Evolutionary conservation across 768 basidiomycete genomes (phyloP).

Genomic region (Piloderma croceum): DNA sequence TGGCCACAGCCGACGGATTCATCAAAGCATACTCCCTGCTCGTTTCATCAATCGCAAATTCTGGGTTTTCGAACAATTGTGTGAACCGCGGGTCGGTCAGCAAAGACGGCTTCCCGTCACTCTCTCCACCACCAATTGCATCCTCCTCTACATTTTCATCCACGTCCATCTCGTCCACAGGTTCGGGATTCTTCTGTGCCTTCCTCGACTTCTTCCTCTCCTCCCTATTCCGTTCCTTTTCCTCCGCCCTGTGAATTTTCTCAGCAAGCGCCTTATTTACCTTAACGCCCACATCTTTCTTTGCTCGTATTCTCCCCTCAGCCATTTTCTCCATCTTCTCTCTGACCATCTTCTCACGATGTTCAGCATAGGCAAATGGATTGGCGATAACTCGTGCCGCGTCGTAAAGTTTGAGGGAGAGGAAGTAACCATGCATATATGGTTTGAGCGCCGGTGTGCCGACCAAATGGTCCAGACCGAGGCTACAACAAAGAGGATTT

Average conservation of each 20-base stretch:
- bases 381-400: slow-evolving; percentile 94
- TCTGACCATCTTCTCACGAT: slow-evolving; percentile 81
- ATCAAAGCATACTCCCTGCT: slow-evolving; percentile 87
- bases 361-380: slow-evolving; percentile 92
- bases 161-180: slow-evolving; percentile 22
- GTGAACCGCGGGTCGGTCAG: slow-evolving; percentile 87
- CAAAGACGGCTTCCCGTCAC: slow-evolving; percentile 41
- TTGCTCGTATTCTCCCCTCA: slow-evolving; percentile 86
- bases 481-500: slow-evolving; percentile 37
- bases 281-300: slow-evolving; percentile 59
- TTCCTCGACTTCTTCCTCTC: slow-evolving; percentile 49
- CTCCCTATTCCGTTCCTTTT: slow-evolving; percentile 49
- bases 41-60: slow-evolving; percentile 86
- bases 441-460: slow-evolving; percentile 95
- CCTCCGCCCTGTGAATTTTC: slow-evolving; percentile 65
- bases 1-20: slow-evolving; percentile 78
- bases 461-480: slow-evolving; percentile 91
- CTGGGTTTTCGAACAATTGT: slow-evolving; percentile 84
- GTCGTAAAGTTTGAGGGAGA: slow-evolving; percentile 93
- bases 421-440: slow-evolving; percentile 99
- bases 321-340: slow-evolving; percentile 92
- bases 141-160: slow-evolving; percentile 30
- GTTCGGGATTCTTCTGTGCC: slow-evolving; percentile 33
- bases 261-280: slow-evolving; percentile 80
- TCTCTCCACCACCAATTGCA: slow-evolving; percentile 12